Conservation (phyloP, 2,329 filamentous ascomycete genomes). For the Talaromyces sp. region DNA sequence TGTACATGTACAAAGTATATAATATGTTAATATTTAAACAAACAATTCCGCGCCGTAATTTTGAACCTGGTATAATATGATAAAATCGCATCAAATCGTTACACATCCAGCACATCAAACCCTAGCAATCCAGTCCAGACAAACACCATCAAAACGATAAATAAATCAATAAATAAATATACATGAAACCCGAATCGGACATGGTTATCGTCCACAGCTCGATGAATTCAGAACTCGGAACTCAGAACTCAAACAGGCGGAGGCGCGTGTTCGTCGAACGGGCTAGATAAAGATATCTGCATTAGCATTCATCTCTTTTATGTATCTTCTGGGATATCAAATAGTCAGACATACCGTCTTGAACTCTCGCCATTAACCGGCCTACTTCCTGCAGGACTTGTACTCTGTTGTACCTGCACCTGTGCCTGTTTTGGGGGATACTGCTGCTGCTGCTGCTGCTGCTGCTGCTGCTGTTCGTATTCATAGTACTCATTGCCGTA, state of each 20-base stretch:
- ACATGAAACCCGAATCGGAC: not conserved
- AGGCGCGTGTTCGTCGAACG: not conserved
- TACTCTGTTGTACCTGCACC: not conserved
- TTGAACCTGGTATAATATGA: not conserved
- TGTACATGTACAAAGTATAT: not conserved
- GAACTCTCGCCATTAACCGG: not conserved
- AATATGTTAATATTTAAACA: not conserved
- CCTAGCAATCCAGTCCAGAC: not conserved
- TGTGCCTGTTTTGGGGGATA: not conserved
- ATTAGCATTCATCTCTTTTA: not conserved
- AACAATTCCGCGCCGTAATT: not conserved
- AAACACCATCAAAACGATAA: not conserved
- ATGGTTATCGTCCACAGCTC: no score
- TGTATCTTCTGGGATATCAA: not conserved
- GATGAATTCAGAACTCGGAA: no score
- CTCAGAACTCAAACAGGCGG: not conserved
- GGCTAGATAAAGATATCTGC: not conserved
- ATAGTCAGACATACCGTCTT: not conserved
- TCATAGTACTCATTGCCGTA: slow-evolving; percentile 8
- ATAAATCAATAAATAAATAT: not conserved
- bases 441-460: slow-evolving; percentile 2
- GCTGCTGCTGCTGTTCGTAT: slow-evolving; percentile 7
- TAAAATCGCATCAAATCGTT: not conserved
- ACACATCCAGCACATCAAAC: not conserved
- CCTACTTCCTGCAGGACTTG: not conserved